Conservation (phyloP, 495 filamentous ascomycete genomes). For the Penicillium taxi region DNA sequence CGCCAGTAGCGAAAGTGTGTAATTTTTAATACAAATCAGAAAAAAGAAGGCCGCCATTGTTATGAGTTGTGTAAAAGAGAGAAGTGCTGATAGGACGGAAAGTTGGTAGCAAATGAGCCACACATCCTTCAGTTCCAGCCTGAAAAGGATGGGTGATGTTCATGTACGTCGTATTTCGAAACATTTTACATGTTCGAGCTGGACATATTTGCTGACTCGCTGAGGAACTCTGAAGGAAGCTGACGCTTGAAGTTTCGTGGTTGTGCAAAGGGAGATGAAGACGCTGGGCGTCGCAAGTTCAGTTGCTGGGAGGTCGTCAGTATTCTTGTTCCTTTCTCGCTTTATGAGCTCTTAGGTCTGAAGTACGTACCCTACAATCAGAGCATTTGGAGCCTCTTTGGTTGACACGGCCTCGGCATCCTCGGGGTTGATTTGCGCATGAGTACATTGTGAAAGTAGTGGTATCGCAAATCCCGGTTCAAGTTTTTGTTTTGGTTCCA, state of each 20-base stretch:
- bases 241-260: constrained; percentile 36
- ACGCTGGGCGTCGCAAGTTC: constrained; percentile 37
- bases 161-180: neutral
- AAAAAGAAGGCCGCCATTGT: constrained; percentile 16
- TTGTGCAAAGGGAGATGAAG: constrained; percentile 39
- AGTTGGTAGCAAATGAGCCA: constrained; percentile 2
- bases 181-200: constrained; percentile 2
- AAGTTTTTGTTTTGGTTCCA: neutral
- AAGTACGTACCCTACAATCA: constrained; percentile 39
- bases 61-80: constrained; percentile 11
- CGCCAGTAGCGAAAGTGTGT: constrained; percentile 6
- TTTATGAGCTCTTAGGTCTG: constrained; percentile 1
- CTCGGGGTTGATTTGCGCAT: constrained; percentile 44
- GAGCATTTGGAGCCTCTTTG: constrained; percentile 36
- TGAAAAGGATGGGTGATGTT: constrained; percentile 4
- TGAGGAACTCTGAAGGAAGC: constrained; percentile 34
- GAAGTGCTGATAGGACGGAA: constrained; percentile 28
- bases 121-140: constrained; percentile 13
- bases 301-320: constrained; percentile 24
- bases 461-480: too few relatives aligned
- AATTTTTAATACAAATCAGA: constrained; percentile 5
- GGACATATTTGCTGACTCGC: constrained; percentile 5
- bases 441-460: constrained; percentile 29
- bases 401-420: constrained; percentile 44
- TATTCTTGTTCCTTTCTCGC: neutral